These are phyloP conservation scores for Alternaria gaisen DNA, from an alignment of 2,329 filamentous ascomycete genomes.

Conservation along the genomic window DNA sequence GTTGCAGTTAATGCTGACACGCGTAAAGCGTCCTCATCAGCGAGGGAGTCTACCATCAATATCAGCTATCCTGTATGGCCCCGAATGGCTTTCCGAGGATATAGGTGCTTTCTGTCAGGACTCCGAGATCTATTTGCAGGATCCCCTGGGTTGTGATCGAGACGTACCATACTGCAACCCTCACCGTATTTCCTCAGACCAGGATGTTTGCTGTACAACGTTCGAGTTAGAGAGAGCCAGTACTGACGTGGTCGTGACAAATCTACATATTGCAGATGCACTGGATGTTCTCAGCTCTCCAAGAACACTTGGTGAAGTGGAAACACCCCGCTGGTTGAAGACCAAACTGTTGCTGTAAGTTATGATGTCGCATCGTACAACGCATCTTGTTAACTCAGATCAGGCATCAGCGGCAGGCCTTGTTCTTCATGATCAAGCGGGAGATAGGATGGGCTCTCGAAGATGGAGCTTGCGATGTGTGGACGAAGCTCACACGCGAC, in stretches of 20 bases:
- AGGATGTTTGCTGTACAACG: background rate
- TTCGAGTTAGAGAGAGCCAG: background rate
- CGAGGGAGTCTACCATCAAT: background rate
- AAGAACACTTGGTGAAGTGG: background rate
- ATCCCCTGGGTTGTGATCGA: constrained; percentile 20
- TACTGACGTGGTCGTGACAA: background rate
- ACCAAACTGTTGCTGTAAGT: background rate
- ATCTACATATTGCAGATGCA: background rate
- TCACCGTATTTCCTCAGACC: constrained; percentile 11
- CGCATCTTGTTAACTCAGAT: accelerated
- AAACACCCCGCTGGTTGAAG: background rate
- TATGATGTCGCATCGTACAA: background rate
- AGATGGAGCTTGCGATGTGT: background rate
- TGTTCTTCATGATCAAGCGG: background rate
- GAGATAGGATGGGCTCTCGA: background rate
- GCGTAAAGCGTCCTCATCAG: background rate
- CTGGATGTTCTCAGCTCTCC: background rate
- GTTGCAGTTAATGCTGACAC: background rate
- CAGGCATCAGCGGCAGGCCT: background rate
- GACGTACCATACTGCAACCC: constrained; percentile 26
- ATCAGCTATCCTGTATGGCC: constrained; percentile 3
- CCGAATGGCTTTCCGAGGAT: background rate
- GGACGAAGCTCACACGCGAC: background rate
- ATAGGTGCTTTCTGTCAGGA: background rate
- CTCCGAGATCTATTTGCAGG: constrained; percentile 16